Base-by-base conservation (phyloP, 768 basidiomycete species). In the Dentipellis fragilis region DNA sequence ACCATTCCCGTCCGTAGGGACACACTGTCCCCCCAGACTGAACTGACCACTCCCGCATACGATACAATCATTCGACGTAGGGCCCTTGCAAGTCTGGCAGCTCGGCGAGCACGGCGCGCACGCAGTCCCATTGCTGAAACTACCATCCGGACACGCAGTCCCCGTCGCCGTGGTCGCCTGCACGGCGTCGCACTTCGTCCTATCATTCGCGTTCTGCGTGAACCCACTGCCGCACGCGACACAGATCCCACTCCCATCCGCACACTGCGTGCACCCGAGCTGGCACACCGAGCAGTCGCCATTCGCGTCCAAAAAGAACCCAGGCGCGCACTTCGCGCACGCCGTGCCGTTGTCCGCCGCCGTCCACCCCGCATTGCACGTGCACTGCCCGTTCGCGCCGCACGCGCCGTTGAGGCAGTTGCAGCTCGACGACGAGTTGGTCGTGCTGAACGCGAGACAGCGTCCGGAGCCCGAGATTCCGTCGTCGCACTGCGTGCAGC, bases 321-420 rank as follows among this genome's bases (percentile, higher is more conserved):
- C 92, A 16, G 73, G 57, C 1, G 80, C 76, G 64, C 92, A 94
- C 52, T 80, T 73, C 10, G 87, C 80, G 66, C 91, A 94, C 11
- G 81, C 78, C 0, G 86, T 90, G 7, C 89, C 88, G 61, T 89
- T 85, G 49, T 72, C 71, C 1, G 76, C 82, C 0, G 79, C 78
- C 1, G 79, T 80, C 85, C 87, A 94, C 0, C 92, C 92, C 0
- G 81, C 65, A 61, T 84, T 84, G 66, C 92, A 94, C 4, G 77
- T 68, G 63, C 92, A 93, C 58, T 85, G 80, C 0, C 87, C 84
- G 55, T 79, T 77, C 0, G 77, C 60, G 1, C 77, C 77, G 67
- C 92, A 95, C 47, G 80, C 68, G 2, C 92, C 92, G 62, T 93
- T 93, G 51, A 84, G 59, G 64, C 92, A 95, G 63, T 90, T 86